Base-by-base conservation (phyloP, 768 basidiomycete genomes). In the Sporobolomyces pararoseus region DNA sequence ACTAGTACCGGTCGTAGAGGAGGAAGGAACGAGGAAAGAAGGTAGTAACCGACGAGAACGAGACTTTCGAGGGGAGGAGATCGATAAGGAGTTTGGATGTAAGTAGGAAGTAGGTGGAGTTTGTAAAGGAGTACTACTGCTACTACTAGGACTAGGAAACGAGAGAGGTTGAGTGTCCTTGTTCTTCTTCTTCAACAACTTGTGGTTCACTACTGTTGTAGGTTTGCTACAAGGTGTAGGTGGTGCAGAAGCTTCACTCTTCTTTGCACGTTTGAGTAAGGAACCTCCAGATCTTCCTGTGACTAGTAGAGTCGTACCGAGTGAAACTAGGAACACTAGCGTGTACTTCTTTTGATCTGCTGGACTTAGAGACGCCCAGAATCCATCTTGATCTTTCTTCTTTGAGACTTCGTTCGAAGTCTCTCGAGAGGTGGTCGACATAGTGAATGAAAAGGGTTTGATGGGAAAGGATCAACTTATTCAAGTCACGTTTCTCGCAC, bases 281-380 rank as follows among this genome's bases (percentile, higher is more conserved):
- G 58, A 47, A 12, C 70, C 63, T 14, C 71, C 73, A 13, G 63
- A 58, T 6, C 73, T 35, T 0, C 75, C 75, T 1, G 75, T 74
- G 1, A 76, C 39, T 25, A 76, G 68, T 16, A 76, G 64, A 3
- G 75, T 74, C 4, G 66, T 66, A 13, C 75, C 75, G 51, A 76
- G 42, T 17, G 73, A 72, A 52, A 53, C 42, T 29, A 76, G 71
- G 60, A 74, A 69, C 37, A 76, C 55, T 42, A 74, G 60, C 0
- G 68, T 68, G 37, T 61, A 66, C 68, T 76, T 74, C 60, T 74
- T 74, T 53, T 70, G 59, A 25, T 70, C 59, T 21, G 39, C 59
- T 1, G 69, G 69, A 1, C 42, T 32, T 2, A 70, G 32, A 17
- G 59, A 61, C 7, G 44, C 46, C 59, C 59, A 61, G 59, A 61